A percentile compares a stretch with the other conserved stretches of the same genome.
phyloP scores from a whole-genome alignment of 2,329 filamentous ascomycete genomes.

The Ceratocystis huliohia region DNA sequence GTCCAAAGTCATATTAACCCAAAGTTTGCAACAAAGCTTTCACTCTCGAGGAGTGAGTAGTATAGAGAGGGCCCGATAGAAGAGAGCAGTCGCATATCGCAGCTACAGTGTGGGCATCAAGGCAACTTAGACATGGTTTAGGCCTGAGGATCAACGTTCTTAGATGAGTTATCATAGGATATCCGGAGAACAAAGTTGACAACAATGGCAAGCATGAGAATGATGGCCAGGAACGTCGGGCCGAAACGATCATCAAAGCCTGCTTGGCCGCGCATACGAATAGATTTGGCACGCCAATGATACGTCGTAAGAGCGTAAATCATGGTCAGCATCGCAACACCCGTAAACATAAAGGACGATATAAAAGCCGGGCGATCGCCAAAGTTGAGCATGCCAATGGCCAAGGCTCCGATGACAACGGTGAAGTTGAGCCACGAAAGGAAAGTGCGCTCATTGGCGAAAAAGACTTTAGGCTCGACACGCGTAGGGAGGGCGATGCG shows the following conservation, averaged over 20 bases:
- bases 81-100: background rate
- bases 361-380: conserved; percentile 90
- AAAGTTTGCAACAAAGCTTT: background rate
- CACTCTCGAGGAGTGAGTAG: background rate
- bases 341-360: conserved; percentile 82
- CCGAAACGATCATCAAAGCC: conserved; percentile 96
- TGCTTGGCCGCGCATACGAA: conserved; percentile 77
- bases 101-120: background rate
- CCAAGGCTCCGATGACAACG: conserved; percentile 90
- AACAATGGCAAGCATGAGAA: conserved; percentile 75
- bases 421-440: conserved; percentile 99
- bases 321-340: conserved; percentile 91
- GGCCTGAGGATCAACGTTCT: conserved; percentile 11
- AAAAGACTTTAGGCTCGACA: conserved; percentile 99
- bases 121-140: background rate
- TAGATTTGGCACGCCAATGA: conserved; percentile 92
- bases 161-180: conserved; percentile 29
- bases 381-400: conserved; percentile 95
- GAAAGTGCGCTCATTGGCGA: conserved; percentile 98
- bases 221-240: conserved; percentile 77
- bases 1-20: background rate
- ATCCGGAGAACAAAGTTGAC: conserved; percentile 89
- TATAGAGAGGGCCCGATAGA: background rate
- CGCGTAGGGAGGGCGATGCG: conserved; percentile 94
- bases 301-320: conserved; percentile 89